Base-by-base conservation (phyloP, 495 filamentous ascomycete species). In the Penicillium diatomitis region DNA sequence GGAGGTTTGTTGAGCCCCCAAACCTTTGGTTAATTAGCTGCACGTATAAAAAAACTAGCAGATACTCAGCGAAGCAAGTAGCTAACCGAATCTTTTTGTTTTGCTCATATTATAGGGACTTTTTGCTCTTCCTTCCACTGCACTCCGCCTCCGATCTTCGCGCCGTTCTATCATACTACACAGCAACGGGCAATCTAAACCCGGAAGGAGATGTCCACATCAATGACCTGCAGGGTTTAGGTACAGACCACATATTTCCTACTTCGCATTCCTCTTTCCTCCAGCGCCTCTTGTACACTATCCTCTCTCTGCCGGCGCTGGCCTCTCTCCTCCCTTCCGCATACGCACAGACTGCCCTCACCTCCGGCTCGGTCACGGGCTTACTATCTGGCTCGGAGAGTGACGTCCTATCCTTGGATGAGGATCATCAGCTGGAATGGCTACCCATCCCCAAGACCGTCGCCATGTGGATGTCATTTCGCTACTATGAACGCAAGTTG, bases 161-260 rank as follows among this genome's bases (percentile, higher is more conserved):
- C 60, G 84, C 88, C 44, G 86, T 96, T 36, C 74, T 96, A 49
- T 88, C 88, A 46, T 97, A 95, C 69, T 98, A 95, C 67, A 83
- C 86, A 34, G 85, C 88, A 27, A 86, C 92, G 55, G 82, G 94
- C 60, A 90, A 85, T 66, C 75, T 98, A 61, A 95, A 90, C 65
- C 72, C 87, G 47, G 92, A 98, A 76, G 92, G 92, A 61, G 92
- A 98, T 75, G 90, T 92, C 54, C 76, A 86, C 54, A 82, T 98
- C 71, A 88, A 92, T 70, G 87, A 92, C 64, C 76, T 92, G 56
- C 80, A 94, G 75, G 85, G 90, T 70, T 75, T 95, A 91, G 94
- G 94, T 97, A 96, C 77, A 80, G 78, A 80, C 66, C 66, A 72
- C 67, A 72, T 75, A 65, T 88, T 88, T 81, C 81, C 86, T 85